Evolutionary conservation across 805 yeast species (phyloP), one percentile per base, ranked within the genome.

Genomic region (Wickerhamomyces kurtzmanii): DNA sequence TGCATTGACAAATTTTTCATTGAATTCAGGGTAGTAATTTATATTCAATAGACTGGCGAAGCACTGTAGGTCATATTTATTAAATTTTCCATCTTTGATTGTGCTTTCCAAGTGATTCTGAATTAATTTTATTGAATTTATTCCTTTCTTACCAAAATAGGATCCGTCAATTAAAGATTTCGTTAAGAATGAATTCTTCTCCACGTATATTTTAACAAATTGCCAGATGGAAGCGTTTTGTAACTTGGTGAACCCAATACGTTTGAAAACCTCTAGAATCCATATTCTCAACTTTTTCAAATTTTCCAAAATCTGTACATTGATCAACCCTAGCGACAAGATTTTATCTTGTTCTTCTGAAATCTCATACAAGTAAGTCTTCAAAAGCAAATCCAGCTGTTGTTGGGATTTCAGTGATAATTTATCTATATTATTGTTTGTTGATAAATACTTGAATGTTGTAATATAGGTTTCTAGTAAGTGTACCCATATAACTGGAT

Each of bases 401-500:
- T 73, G 81, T 32, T 65, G 64, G 1, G 80, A 68, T 30, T 68
- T 63, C 7, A 64, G 59, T n/a, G 65, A 56, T 8, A 80, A 49
- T 23, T 55, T 57, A 6, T 55, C 51, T 8, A 62, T 39, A 20
- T 56, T 55, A 5, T 57, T 49, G 10, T 48, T 37, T 3, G 44
- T 39, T 19, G 68, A 49, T 22, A 80, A 47, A 32, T 57, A 68
- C 31, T 66, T 58, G 39, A 74, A 65, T 13, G 72, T 55, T 12
- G 45, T 49, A 30, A 79, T 70, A 49, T 78, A 81, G 4, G 70
- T 69, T 38, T 77, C 83, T 12, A 81, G 51, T 13, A 78, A 52
- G 47, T 79, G 85, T 4, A 69, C 78, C 86, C 89, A 81, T 7
- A 81, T 81, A 14, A 81, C 86, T 0, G 93, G 93, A 45, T 81